These are phyloP conservation scores for Trametes versicolor DNA, from an alignment of 1,284 basidiomycete genomes.

Conservation along the genomic window DNA sequence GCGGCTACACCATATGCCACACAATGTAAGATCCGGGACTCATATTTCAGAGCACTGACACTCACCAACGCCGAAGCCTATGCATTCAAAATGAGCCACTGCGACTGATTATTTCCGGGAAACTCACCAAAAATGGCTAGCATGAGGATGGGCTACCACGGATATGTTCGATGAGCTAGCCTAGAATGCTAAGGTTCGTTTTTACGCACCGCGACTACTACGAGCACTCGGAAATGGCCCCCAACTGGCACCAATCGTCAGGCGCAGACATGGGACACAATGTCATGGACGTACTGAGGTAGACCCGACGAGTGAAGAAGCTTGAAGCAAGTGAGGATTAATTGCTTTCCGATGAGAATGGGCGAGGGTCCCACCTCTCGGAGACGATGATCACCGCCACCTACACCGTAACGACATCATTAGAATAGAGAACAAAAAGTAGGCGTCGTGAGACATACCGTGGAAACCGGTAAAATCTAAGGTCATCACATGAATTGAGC, in stretches of 20 bases:
- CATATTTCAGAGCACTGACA: neutral
- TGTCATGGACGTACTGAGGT: conserved; percentile 12
- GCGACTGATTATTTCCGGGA: too few species aligned
- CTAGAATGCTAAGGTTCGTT: too few species aligned
- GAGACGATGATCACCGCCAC: conserved; percentile 1
- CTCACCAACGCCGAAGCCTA: conserved; percentile 12
- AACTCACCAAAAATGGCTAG: conserved; percentile 4
- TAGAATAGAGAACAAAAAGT: too few species aligned
- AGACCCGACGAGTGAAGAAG: conserved; percentile 22
- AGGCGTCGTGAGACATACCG: conserved; percentile 6
- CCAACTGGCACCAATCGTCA: conserved; percentile 2
- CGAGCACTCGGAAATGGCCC: conserved; percentile 7
- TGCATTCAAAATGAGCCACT: neutral
- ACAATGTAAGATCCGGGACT: neutral
- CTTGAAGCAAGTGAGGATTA: neutral
- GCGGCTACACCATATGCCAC: neutral
- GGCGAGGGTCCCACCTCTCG: neutral
- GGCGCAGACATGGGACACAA: neutral
- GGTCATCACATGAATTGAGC: neutral
- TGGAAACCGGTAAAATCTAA: conserved; percentile 8
- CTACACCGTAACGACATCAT: too few species aligned
- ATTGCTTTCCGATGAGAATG: neutral
- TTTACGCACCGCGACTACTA: conserved; percentile 9
- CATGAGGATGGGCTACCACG: conserved; percentile 10
- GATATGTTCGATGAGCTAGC: neutral